Evolutionary conservation across 805 yeast species (phyloP), one percentile per base, ranked within the genome.

Genomic region (Cephaloascus albidus): DNA sequence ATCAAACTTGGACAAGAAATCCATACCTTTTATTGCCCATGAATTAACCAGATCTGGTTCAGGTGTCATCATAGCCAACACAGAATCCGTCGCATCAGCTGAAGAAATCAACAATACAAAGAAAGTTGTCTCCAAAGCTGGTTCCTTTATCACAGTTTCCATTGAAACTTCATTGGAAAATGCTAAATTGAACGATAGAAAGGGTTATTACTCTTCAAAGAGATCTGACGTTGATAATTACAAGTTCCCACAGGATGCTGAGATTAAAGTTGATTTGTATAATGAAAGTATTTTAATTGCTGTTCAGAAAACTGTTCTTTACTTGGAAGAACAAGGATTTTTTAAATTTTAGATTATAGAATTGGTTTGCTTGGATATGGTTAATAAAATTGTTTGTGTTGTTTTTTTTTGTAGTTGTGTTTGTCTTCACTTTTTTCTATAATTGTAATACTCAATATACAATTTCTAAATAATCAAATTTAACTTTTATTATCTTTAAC

Each of bases 31-130:
- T 50, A 76, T 85, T 42, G 74, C 85, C 36, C 72, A 79, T 42
- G 90, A 88, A 63, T 68, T 87, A 49, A 82, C 83, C 34, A 78
- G 85, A 57, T 77, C 96, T n/a, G 97, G 97, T 41, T 68, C 95
- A 8, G 97, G 95, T 50, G 90, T 90, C 33, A 83, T 89, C 47
- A 73, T 84, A 37, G 76, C 81, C 14, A 72, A 78, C 39, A 43
- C 54, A 10, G 45, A 54, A 18, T 58, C 65, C 41, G 73, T 78
- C 20, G 65, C 72, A 10, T 63, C 65, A 28, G 60, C 62, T 33
- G 60, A 58, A 35, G 68, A 70, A 43, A 61, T 76, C 33, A 52
- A 58, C n/a, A 43, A 45, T 14, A 71, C 74, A 23, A 65, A 66
- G 43, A 61, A 63, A 41, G 53, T 59, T 19, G 61, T 73, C 27